A percentile compares a stretch with the other conserved stretches of the same genome.
Evolutionary conservation across 805 yeast species (phyloP).

Genomic region (Candida railenensis): DNA sequence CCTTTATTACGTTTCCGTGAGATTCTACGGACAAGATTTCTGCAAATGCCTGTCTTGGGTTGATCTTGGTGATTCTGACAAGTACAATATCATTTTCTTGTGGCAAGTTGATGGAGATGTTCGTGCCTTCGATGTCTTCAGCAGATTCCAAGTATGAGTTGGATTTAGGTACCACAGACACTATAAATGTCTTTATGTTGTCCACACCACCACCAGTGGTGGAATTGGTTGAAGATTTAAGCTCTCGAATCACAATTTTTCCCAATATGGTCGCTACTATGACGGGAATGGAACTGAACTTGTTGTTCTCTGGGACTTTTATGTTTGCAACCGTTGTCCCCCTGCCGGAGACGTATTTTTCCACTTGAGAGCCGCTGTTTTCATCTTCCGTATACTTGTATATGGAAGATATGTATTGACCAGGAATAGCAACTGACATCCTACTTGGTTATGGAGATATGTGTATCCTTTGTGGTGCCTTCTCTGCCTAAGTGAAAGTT

Average conservation of each 20-base stretch:
- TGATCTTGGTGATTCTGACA: slow-evolving; percentile 67
- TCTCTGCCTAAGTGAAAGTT: too few species aligned
- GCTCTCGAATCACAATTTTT: slow-evolving; percentile 36
- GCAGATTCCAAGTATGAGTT: slow-evolving; percentile 21
- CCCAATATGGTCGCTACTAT: slow-evolving; percentile 67
- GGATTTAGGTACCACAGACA: slow-evolving; percentile 28
- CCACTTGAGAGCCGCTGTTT: slow-evolving; percentile 15
- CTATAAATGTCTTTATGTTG: slow-evolving; percentile 20
- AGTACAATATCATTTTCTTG: slow-evolving; percentile 82
- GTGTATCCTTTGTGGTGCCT: too few species aligned
- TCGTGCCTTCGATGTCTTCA: slow-evolving; percentile 8
- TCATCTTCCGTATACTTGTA: slow-evolving; percentile 29
- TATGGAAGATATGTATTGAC: slow-evolving; percentile 71
- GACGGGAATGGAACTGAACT: slow-evolving; percentile 35
- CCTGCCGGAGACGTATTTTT: slow-evolving; percentile 57
- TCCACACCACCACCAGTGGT: slow-evolving; percentile 9
- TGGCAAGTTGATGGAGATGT: slow-evolving; percentile 58
- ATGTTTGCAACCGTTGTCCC: slow-evolving; percentile 59
- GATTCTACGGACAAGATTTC: slow-evolving; percentile 72
- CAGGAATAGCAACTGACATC: slow-evolving; percentile 59
- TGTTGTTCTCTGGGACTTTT: slow-evolving; percentile 28
- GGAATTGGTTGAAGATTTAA: slow-evolving; percentile 6
- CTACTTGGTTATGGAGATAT: too few species aligned
- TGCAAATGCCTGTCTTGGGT: slow-evolving; percentile 68
- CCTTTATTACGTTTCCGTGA: slow-evolving; percentile 54